A percentile compares a stretch with the other conserved stretches of the same genome.
Evolutionary conservation across 2,329 filamentous ascomycete species (phyloP).

Genomic region (Chaetoscypha palmicola): DNA sequence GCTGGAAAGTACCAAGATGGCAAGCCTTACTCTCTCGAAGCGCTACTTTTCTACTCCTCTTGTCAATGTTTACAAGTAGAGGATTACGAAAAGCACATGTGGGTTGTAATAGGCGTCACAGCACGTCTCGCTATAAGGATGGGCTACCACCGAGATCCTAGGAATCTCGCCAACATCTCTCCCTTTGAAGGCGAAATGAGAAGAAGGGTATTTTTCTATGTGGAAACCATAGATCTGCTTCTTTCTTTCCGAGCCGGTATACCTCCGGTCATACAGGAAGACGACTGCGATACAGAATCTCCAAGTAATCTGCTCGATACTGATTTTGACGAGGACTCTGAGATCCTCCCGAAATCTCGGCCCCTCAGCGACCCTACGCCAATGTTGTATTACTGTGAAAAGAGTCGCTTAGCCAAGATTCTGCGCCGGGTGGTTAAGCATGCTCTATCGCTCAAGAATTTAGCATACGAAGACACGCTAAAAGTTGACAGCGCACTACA

Average conservation of each 20-base stretch:
- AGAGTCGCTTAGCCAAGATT: constrained; percentile 39
- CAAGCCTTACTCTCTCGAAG: constrained; percentile 39
- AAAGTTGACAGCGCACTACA: constrained; percentile 40
- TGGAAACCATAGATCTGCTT: constrained; percentile 51
- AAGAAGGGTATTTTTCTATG: constrained; percentile 48
- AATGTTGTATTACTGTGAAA: constrained; percentile 43
- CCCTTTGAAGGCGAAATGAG: constrained; percentile 51
- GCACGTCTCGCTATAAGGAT: constrained; percentile 50
- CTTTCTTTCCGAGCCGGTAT: constrained; percentile 61
- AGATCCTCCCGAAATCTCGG: constrained; percentile 47
- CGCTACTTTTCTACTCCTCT: constrained; percentile 45
- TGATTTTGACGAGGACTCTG: constrained; percentile 51
- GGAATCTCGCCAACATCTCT: constrained; percentile 38
- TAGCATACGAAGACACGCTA: constrained; percentile 43
- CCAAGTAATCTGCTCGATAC: constrained; percentile 57
- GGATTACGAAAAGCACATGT: constrained; percentile 45
- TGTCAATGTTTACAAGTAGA: constrained; percentile 44
- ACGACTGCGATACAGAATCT: constrained; percentile 54
- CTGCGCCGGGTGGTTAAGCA: constrained; percentile 45
- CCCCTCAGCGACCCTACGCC: constrained; percentile 51
- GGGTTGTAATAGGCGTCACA: constrained; percentile 42
- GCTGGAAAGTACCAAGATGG: constrained; percentile 43
- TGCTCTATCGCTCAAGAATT: constrained; percentile 41
- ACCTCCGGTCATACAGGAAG: constrained; percentile 55
- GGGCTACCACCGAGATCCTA: constrained; percentile 49